Conservation (phyloP, 73 alveolate species). For the Urostyla sp. region DNA sequence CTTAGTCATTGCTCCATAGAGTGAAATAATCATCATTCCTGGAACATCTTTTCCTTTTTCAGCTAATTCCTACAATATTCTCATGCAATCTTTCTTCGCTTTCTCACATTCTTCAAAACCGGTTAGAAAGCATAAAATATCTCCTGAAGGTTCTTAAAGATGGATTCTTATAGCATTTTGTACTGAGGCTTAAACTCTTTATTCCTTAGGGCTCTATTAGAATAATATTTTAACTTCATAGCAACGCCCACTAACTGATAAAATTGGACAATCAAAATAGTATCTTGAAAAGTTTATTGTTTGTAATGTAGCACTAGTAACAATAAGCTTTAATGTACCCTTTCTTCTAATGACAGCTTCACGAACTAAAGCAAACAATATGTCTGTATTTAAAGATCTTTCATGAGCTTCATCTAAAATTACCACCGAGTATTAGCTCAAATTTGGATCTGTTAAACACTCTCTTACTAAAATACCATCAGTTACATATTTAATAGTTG, state of each 20-base stretch:
- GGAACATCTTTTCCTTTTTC: slow-evolving; percentile 74
- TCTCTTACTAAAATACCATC: slow-evolving; percentile 98
- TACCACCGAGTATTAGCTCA: slow-evolving; percentile 82
- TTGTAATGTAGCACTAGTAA: slow-evolving; percentile 92
- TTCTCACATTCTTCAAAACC: slow-evolving; percentile 98
- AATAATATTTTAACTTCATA: slow-evolving; percentile 79
- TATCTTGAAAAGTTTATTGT: slow-evolving; percentile 76
- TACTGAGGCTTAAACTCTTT: slow-evolving; percentile 83
- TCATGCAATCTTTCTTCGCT: slow-evolving; percentile 77
- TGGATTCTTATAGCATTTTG: slow-evolving; percentile 94
- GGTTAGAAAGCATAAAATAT: slow-evolving; percentile 93
- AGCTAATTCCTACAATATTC: slow-evolving; percentile 67
- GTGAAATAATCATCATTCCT: slow-evolving; percentile 76
- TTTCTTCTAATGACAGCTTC: slow-evolving; percentile 79
- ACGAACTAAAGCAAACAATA: slow-evolving; percentile 92
- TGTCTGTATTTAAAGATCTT: slow-evolving; percentile 93
- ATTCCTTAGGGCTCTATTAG: slow-evolving; percentile 73
- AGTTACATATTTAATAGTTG: slow-evolving; percentile 91
- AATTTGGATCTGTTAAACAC: slow-evolving; percentile 85
- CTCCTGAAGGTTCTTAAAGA: slow-evolving; percentile 96
- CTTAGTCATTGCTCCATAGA: slow-evolving; percentile 81
- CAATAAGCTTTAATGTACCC: slow-evolving; percentile 80
- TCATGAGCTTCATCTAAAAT: slow-evolving; percentile 98
- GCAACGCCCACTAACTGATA: slow-evolving; percentile 78
- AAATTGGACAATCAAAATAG: slow-evolving; percentile 80